These are phyloP conservation scores for Stagonosporopsis rhizophila DNA, from an alignment of 2,329 filamentous ascomycete genomes.

Conservation along the genomic window DNA sequence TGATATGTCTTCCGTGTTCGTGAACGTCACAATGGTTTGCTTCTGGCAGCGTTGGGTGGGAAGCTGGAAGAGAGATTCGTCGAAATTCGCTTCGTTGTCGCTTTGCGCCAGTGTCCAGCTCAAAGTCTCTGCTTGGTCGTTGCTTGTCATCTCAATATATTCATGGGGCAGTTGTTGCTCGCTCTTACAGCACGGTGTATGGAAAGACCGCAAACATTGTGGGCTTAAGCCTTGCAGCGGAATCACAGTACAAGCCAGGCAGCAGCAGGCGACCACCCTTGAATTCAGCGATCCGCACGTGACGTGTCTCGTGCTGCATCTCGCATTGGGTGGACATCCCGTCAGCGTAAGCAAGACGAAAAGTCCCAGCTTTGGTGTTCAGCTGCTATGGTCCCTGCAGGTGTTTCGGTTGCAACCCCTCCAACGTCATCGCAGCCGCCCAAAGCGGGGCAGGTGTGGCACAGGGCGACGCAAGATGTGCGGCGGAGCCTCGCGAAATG, in stretches of 20 bases:
- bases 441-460: slow-evolving; percentile 17
- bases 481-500: slow-evolving; percentile 6
- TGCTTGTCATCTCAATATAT: background rate
- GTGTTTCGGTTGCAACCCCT: slow-evolving; percentile 5
- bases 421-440: slow-evolving; percentile 10
- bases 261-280: background rate
- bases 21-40: background rate
- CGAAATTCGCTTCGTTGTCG: background rate
- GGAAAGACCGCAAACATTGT: background rate
- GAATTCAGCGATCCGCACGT: background rate
- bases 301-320: background rate
- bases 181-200: background rate
- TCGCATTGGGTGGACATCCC: background rate
- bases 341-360: slow-evolving; percentile 5
- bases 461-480: slow-evolving; percentile 10
- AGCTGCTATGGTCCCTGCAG: slow-evolving; percentile 1
- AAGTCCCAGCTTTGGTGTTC: slow-evolving; percentile 1
- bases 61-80: background rate
- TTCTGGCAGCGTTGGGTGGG: background rate
- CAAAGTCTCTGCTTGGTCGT: background rate
- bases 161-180: background rate
- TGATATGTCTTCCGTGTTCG: background rate
- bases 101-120: background rate
- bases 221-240: background rate
- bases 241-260: background rate